A percentile compares a stretch with the other conserved stretches of the same genome.
phyloP scores from a whole-genome alignment of 768 basidiomycete genomes.

The Tremella fuciformis region DNA sequence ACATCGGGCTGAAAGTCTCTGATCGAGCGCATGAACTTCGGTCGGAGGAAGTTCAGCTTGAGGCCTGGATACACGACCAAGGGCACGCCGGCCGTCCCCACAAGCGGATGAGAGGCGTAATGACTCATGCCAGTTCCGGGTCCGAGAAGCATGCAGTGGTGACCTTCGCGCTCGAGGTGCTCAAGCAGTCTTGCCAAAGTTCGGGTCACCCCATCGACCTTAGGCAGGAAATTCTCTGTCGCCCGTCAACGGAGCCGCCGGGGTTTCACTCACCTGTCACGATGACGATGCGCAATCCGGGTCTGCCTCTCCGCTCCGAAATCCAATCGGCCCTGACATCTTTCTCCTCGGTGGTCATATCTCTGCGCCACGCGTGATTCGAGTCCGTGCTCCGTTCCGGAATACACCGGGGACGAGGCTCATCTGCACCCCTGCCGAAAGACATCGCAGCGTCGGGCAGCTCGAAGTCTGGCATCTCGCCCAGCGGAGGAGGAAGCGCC shows the following conservation, averaged over 20 bases:
- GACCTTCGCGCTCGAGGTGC: constrained; percentile 54
- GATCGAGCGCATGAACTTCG: constrained; percentile 52
- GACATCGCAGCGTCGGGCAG: constrained; percentile 11
- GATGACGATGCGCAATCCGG: constrained; percentile 47
- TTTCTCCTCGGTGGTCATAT: constrained; percentile 31
- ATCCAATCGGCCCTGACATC: constrained; percentile 36
- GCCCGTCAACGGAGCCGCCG: not conserved
- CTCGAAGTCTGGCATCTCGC: constrained; percentile 16
- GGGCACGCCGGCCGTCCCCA: constrained; percentile 54
- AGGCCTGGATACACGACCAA: constrained; percentile 54
- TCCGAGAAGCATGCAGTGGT: constrained; percentile 55
- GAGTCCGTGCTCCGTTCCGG: not conserved
- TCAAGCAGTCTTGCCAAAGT: constrained; percentile 55
- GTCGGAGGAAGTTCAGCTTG: constrained; percentile 56
- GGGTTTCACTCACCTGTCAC: constrained; percentile 36
- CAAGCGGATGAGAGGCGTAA: constrained; percentile 54
- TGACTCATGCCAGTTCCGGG: constrained; percentile 52
- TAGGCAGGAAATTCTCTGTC: constrained; percentile 54
- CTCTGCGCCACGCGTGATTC: constrained; percentile 21
- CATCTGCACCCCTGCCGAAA: too few species aligned
- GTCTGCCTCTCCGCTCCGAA: constrained; percentile 25
- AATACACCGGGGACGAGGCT: not conserved
- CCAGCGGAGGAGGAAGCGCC: constrained; percentile 15
- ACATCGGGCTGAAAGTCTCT: constrained; percentile 55
- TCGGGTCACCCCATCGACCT: constrained; percentile 57